Base-by-base conservation (phyloP, 140 eudicot genomes). In the Ambrosia hybrid region DNA sequence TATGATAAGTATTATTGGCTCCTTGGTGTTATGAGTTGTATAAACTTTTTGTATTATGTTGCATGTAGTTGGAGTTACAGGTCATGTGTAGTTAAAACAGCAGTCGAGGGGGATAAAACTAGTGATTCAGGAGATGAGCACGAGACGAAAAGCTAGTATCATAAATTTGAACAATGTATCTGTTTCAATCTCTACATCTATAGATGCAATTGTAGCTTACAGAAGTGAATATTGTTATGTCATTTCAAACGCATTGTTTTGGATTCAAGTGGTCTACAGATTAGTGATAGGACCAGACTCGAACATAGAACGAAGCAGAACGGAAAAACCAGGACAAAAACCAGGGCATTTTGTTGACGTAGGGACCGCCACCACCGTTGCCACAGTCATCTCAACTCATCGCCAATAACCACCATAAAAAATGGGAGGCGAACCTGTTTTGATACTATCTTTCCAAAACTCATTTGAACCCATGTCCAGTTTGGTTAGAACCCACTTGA, bases 1-100 rank as follows among this genome's bases (percentile, higher is more conserved):
- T 89, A 73, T 53, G 96, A 87, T 2, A 78, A 78, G 30, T 89
- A 83, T 58, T 92, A 80, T 76, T 83, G 90, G 95, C 76, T 89
- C 73, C 89, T 91, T 66, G 86, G 85, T 14, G 71, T 80, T 1
- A 15, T 89, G 69, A 85, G 89, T 70, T 43, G 67, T 39, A 57
- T 79, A 4, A 92, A 92, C 26, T 61, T 85, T 26, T 43, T 71
- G 10, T 76, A 81, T 52, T 72, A 57, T 52, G 75, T 71, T n/a
- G 59, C 14, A 6, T 81, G 85, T 67, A 71, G 85, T 73, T 15
- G 72, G 63, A n/a, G 46, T 48, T 81, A 81, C 37, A 75, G 79
- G 41, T 59, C 82, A 6, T 51, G 68, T 66, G 79, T 38, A 10
- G 72, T 41, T 51, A 68, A 9, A 72, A 34, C 26, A 11, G 67